These are phyloP conservation scores for Hyaloscypha finlandica DNA, from an alignment of 495 filamentous ascomycete species.

Conservation along the genomic window DNA sequence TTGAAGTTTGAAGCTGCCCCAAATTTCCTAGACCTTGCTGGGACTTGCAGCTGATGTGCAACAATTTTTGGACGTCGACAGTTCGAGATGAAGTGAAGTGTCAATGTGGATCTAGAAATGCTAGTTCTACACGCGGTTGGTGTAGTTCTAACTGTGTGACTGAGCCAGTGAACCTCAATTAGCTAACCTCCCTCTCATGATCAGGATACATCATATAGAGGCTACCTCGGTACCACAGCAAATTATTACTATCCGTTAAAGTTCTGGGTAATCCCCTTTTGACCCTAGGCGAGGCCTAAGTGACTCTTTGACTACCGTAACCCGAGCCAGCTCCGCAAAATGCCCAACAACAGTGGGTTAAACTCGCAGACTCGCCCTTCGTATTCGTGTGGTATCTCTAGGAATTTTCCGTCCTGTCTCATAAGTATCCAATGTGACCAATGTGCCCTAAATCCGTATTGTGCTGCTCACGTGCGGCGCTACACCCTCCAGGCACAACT, in stretches of 20 bases:
- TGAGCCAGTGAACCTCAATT: neutral
- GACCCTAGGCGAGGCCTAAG: neutral
- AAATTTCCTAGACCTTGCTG: no score
- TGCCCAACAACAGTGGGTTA: no score
- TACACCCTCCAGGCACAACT: neutral
- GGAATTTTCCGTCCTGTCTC: neutral
- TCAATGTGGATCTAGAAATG: no score
- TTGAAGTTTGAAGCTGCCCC: neutral
- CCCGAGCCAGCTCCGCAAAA: no score
- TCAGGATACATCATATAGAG: neutral
- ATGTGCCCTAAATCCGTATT: neutral
- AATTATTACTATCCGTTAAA: neutral
- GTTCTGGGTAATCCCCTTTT: neutral
- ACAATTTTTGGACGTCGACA: no score
- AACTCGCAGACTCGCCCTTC: neutral
- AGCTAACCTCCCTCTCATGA: no score
- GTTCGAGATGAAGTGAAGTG: no score
- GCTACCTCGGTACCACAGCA: neutral
- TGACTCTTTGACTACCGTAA: neutral
- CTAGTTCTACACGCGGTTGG: neutral
- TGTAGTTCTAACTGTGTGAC: neutral
- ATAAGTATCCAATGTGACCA: neutral
- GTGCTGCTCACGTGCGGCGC: slow-evolving; percentile 1
- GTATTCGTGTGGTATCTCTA: neutral
- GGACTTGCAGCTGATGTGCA: no score